These are phyloP conservation scores for Exophiala alcalophila DNA, from an alignment of 2,329 filamentous ascomycete species.

Conservation along the genomic window DNA sequence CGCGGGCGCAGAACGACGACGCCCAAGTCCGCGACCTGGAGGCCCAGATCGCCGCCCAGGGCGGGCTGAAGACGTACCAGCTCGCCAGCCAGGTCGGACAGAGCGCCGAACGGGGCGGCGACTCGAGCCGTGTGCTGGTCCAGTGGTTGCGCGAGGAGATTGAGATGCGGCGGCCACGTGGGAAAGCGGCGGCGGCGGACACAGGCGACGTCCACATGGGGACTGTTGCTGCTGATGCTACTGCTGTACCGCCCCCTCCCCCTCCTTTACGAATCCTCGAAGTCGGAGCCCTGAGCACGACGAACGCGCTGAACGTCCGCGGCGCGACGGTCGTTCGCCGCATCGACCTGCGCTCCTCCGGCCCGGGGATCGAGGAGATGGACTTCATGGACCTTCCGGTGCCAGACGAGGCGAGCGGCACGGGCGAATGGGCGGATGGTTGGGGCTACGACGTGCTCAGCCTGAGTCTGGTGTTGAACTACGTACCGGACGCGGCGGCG, in stretches of 20 bases:
- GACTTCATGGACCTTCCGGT: conserved; percentile 90
- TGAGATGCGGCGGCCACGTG: too few relatives aligned
- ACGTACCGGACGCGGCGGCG: conserved; percentile 71
- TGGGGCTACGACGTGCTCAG: conserved; percentile 86
- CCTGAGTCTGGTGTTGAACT: conserved; percentile 89
- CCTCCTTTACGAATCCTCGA: conserved; percentile 68
- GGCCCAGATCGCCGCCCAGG: conserved; percentile 53
- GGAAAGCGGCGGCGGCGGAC: neutral
- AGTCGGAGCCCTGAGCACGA: conserved; percentile 79
- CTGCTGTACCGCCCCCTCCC: neutral
- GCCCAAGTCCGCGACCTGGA: conserved; percentile 44
- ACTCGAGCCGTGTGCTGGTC: conserved; percentile 59
- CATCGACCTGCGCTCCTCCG: conserved; percentile 89
- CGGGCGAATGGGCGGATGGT: conserved; percentile 34
- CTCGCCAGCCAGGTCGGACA: conserved; percentile 62
- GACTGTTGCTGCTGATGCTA: neutral
- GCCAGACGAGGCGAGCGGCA: conserved; percentile 48
- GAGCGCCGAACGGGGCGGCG: conserved; percentile 59
- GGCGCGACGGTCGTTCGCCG: conserved; percentile 41
- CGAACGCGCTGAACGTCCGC: conserved; percentile 72
- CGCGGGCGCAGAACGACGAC: conserved; percentile 46
- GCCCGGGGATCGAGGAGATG: conserved; percentile 72
- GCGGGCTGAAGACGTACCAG: conserved; percentile 60
- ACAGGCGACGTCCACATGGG: conserved; percentile 2
- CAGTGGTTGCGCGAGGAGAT: conserved; percentile 51